Evolutionary conservation across 2,329 filamentous ascomycete genomes (phyloP).

Genomic region (Colletotrichum horii): DNA sequence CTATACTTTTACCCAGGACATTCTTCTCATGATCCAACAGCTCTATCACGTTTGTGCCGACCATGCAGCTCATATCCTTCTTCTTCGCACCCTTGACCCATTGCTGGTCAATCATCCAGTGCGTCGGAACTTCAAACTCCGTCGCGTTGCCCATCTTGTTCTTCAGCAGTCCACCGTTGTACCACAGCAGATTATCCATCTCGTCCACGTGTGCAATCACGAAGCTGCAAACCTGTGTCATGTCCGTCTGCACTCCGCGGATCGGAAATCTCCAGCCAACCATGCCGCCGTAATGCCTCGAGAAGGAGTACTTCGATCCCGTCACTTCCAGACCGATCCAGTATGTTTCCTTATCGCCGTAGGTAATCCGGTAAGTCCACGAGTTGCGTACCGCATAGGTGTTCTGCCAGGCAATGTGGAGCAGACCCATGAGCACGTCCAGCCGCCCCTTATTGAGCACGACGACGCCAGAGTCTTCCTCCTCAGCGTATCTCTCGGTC

Average conservation of each 20-base stretch:
- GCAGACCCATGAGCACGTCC: slow-evolving; percentile 40
- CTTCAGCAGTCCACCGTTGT: slow-evolving; percentile 47
- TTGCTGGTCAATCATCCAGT: slow-evolving; percentile 44
- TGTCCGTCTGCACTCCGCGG: neutral
- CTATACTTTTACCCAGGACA: slow-evolving; percentile 19
- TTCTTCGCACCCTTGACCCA: slow-evolving; percentile 39
- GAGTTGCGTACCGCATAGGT: slow-evolving; percentile 40
- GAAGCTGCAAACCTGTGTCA: slow-evolving; percentile 40
- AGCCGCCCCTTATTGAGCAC: slow-evolving; percentile 44
- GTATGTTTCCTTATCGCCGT: slow-evolving; percentile 52
- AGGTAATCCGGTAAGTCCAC: slow-evolving; percentile 43
- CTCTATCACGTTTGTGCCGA: neutral
- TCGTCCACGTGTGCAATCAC: slow-evolving; percentile 48
- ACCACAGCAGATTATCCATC: slow-evolving; percentile 42
- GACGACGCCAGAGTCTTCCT: slow-evolving; percentile 46
- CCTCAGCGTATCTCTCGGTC: slow-evolving; percentile 44
- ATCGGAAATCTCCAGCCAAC: slow-evolving; percentile 35
- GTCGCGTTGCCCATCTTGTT: slow-evolving; percentile 37
- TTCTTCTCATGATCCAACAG: slow-evolving; percentile 7
- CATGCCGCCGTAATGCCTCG: slow-evolving; percentile 45
- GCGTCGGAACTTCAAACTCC: slow-evolving; percentile 38
- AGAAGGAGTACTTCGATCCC: slow-evolving; percentile 42
- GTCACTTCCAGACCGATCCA: slow-evolving; percentile 50
- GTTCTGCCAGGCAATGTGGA: slow-evolving; percentile 52
- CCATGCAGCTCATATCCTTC: slow-evolving; percentile 44